These are phyloP conservation scores for Aphanomyces astaci DNA, from an alignment of 352 stramenopile species.

Conservation along the genomic window DNA sequence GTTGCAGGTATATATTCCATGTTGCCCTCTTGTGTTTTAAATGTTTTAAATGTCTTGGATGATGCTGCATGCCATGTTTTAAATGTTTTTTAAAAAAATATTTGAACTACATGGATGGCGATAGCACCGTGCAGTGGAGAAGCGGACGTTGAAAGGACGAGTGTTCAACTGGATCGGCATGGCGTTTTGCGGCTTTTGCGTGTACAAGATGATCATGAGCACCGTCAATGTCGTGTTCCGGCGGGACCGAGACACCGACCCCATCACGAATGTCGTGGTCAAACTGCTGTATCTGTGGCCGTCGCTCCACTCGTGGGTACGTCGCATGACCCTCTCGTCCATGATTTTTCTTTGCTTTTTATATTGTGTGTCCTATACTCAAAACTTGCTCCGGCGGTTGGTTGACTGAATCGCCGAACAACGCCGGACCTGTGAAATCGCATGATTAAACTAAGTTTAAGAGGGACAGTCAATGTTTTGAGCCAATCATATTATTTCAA, in stretches of 20 bases:
- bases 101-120: not conserved
- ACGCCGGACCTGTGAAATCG: too few relatives aligned
- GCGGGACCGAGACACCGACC: constrained; percentile 72
- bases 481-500: too few relatives aligned
- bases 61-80: too few relatives aligned
- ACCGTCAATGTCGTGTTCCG: constrained; percentile 74
- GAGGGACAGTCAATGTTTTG: too few relatives aligned
- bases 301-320: constrained; percentile 53
- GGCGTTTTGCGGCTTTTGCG: constrained; percentile 62
- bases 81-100: too few relatives aligned
- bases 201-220: constrained; percentile 86
- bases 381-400: too few relatives aligned
- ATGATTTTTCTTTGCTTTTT: too few relatives aligned
- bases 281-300: constrained; percentile 79
- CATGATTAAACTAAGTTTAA: too few relatives aligned
- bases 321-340: too few relatives aligned
- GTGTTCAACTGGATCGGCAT: constrained; percentile 80
- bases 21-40: not conserved
- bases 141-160: constrained; percentile 48
- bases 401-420: too few relatives aligned
- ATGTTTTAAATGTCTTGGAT: not conserved
- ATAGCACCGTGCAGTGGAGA: constrained; percentile 36
- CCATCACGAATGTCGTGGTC: constrained; percentile 70
- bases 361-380: too few relatives aligned
- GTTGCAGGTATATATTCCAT: constrained; percentile 40